Evolutionary conservation across 2,329 filamentous ascomycete genomes (phyloP).

Genomic region (Alternaria tenuissima): DNA sequence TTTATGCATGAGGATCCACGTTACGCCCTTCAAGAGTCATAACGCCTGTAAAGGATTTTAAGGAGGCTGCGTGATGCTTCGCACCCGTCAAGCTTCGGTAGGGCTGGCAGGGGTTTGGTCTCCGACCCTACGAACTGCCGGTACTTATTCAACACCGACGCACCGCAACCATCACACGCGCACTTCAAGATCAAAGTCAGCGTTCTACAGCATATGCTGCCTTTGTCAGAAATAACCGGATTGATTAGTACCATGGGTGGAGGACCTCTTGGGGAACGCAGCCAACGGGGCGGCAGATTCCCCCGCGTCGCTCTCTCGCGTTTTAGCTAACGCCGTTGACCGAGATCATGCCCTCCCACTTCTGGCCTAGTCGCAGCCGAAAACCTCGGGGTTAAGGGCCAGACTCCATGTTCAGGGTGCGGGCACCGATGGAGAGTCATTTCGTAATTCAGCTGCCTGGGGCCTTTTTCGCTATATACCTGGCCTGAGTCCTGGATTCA

Average conservation of each 20-base stretch:
- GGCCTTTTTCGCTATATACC: not conserved
- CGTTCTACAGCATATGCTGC: not conserved
- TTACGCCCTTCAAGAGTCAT: slow-evolving; percentile 1
- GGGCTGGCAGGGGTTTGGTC: not conserved
- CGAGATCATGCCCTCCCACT: slow-evolving; percentile 16
- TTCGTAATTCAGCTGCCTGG: slow-evolving; percentile 1
- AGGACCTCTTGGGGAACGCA: not conserved
- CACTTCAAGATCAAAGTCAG: not conserved
- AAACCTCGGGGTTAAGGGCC: slow-evolving; percentile 18
- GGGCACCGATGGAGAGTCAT: not conserved
- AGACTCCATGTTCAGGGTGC: not conserved
- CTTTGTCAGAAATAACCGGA: not conserved
- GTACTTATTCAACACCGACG: not conserved
- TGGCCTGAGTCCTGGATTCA: not conserved
- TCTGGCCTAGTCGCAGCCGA: slow-evolving; percentile 1
- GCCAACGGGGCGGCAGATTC: not conserved
- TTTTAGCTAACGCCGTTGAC: slow-evolving; percentile 20
- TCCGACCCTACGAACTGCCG: not conserved
- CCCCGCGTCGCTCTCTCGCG: slow-evolving; percentile 20
- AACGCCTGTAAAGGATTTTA: not conserved
- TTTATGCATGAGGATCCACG: not conserved
- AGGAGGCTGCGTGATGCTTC: not conserved
- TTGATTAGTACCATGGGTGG: too few species aligned
- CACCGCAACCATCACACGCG: not conserved
- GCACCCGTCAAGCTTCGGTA: not conserved